These are phyloP conservation scores for Flagelloscypha sp. DNA, from an alignment of 768 basidiomycete genomes.

Conservation along the genomic window DNA sequence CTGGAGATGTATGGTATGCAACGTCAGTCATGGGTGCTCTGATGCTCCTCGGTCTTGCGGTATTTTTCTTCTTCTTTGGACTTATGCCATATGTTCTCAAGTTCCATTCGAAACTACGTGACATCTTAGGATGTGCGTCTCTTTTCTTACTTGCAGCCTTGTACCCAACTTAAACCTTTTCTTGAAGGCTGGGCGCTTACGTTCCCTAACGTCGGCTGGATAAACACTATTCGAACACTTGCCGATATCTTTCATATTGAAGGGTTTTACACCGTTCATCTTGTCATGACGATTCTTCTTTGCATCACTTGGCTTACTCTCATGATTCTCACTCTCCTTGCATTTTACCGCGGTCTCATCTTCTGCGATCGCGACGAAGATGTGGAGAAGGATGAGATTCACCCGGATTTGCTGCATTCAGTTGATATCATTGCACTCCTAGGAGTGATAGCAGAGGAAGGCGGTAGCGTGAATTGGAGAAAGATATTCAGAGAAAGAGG, in stretches of 20 bases:
- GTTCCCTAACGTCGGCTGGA: slow-evolving; percentile 42
- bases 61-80: slow-evolving; percentile 39
- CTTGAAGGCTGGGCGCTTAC: slow-evolving; percentile 35
- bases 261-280: slow-evolving; percentile 31
- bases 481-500: too few species aligned
- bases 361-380: slow-evolving; percentile 34
- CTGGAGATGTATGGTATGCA: slow-evolving; percentile 40
- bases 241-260: slow-evolving; percentile 32
- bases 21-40: slow-evolving; percentile 28
- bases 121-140: slow-evolving; percentile 38
- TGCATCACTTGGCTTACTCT: slow-evolving; percentile 31
- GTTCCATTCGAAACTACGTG: slow-evolving; percentile 34
- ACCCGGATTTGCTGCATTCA: neutral
- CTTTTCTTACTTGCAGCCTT: neutral
- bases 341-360: slow-evolving; percentile 35
- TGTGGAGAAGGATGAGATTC: slow-evolving; percentile 34
- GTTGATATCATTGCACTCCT: neutral
- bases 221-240: slow-evolving; percentile 30
- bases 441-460: too few species aligned
- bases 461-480: too few species aligned
- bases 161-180: too few species aligned
- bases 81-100: slow-evolving; percentile 42
- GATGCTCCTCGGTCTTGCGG: slow-evolving; percentile 36
- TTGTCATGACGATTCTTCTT: slow-evolving; percentile 33
- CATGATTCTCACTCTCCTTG: slow-evolving; percentile 30